Evolutionary conservation across 1,284 basidiomycete species (phyloP).

Genomic region (Papiliotrema laurentii): DNA sequence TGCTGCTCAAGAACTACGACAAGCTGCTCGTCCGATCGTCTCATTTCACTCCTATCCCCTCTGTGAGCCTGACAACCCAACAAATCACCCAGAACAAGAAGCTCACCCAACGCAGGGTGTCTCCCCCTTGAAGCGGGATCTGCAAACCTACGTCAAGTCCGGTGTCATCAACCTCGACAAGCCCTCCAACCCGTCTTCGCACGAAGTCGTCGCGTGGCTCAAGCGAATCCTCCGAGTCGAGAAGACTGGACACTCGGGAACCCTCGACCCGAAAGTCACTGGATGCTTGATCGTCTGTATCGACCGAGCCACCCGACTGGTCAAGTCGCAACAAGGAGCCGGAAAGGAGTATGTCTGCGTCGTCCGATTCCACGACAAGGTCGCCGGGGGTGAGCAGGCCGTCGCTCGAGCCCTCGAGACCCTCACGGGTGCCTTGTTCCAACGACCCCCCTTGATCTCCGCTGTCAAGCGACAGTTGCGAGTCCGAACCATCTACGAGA

Average conservation of each 20-base stretch:
- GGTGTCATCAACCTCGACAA: slow-evolving; percentile 99
- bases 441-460: slow-evolving; percentile 96
- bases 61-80: slow-evolving; percentile 22
- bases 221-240: slow-evolving; percentile 92
- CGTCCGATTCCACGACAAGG: slow-evolving; percentile 78
- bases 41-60: slow-evolving; percentile 96
- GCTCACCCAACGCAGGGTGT: slow-evolving; percentile 53
- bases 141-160: slow-evolving; percentile 87
- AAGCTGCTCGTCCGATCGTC: slow-evolving; percentile 84
- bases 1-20: slow-evolving; percentile 98
- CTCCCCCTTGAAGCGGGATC: slow-evolving; percentile 90
- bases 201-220: slow-evolving; percentile 99
- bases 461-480: slow-evolving; percentile 98
- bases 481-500: slow-evolving; percentile 96
- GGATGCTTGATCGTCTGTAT: slow-evolving; percentile 99
- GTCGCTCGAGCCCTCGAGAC: slow-evolving; percentile 93
- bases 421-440: slow-evolving; percentile 95
- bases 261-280: slow-evolving; percentile 97
- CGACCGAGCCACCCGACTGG: slow-evolving; percentile 98
- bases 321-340: slow-evolving; percentile 71
- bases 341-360: slow-evolving; percentile 99
- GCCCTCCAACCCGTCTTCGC: slow-evolving; percentile 99
- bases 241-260: slow-evolving; percentile 75
- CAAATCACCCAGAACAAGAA: no score
- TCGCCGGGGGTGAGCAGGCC: slow-evolving; percentile 69